Evolutionary conservation across 768 basidiomycete species (phyloP), one percentile per base, ranked within the genome.

Genomic region (Harrya chromipes): DNA sequence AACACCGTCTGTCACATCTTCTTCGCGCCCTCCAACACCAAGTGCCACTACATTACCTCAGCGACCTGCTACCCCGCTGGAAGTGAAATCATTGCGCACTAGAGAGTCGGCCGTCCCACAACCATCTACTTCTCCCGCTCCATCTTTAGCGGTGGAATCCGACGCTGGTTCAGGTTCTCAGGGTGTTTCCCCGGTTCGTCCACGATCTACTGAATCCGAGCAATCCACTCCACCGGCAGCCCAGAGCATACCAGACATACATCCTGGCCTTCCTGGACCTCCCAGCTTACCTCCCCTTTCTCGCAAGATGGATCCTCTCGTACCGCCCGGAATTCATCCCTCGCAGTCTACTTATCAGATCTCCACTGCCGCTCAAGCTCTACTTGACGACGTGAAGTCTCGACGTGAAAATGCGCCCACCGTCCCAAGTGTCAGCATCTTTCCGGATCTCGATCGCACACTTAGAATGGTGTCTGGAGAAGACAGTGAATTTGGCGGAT

Each of bases 361-460:
- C 75, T 93, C 92, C 0, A 87, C 76, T 14, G 87, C 90, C 34
- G 90, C 89, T 3, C 85, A 85, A 54, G 89, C 87, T 1, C 75
- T 94, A 40, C 73, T 94, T 40, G 89, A 93, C 49, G 92, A 94
- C 57, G 80, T 94, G 34, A 85, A 82, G 62, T 81, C 81, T 19
- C 75, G 90, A 29, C 78, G 90, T 39, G 87, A 90, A 57, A 74
- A 79, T 8, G 71, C 72, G 2, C 64, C 74, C 19, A 60, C 74
- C 13, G 53, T 67, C 11, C 60, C 73, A 8, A 65, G 71, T 35
- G 67, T 70, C 40, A 90, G 77, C 64, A 81, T 89, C 11, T 94
- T 94, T 78, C 93, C 92, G 10, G 92, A 94, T 55, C 83, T 94
- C 56, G 91, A 93, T 65, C 82, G 88, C 26, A 91, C 88, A 17